Conservation (phyloP, 1,139 yeast genomes). For the Hansenula lynferdii region DNA sequence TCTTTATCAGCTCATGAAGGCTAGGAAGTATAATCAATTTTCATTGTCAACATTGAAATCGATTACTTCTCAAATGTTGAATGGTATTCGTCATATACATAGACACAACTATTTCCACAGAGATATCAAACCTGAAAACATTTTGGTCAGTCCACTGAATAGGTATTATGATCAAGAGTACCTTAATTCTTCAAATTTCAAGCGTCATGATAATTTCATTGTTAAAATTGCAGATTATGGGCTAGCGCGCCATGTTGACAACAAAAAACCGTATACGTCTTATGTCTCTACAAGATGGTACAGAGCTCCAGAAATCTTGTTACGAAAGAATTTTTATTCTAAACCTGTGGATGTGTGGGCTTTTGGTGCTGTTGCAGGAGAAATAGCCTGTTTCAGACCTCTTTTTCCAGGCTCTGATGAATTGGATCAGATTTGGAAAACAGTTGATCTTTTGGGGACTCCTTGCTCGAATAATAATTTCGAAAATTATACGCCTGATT, state of each 20-base stretch:
- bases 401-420: slow-evolving; percentile 82
- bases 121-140: slow-evolving; percentile 91
- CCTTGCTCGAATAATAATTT: slow-evolving; percentile 37
- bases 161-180: slow-evolving; percentile 52
- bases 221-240: slow-evolving; percentile 93
- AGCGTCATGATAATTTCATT: slow-evolving; percentile 43
- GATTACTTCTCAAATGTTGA: slow-evolving; percentile 64
- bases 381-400: slow-evolving; percentile 70
- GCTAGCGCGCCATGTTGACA: slow-evolving; percentile 61
- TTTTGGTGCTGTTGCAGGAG: slow-evolving; percentile 81
- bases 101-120: slow-evolving; percentile 72
- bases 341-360: slow-evolving; percentile 93
- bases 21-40: slow-evolving; percentile 46
- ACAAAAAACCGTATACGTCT: slow-evolving; percentile 57
- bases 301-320: slow-evolving; percentile 85
- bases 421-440: slow-evolving; percentile 68
- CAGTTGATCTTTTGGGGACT: slow-evolving; percentile 65
- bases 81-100: slow-evolving; percentile 83
- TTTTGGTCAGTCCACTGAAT: slow-evolving; percentile 58
- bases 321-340: slow-evolving; percentile 63
- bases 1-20: slow-evolving; percentile 65
- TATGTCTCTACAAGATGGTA: slow-evolving; percentile 97
- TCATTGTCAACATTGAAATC: slow-evolving; percentile 57
- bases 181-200: slow-evolving; percentile 37
- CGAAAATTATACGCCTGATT: slow-evolving; percentile 38